Evolutionary conservation across 1,139 yeast species (phyloP).

Genomic region (Dujonia santamariae): DNA sequence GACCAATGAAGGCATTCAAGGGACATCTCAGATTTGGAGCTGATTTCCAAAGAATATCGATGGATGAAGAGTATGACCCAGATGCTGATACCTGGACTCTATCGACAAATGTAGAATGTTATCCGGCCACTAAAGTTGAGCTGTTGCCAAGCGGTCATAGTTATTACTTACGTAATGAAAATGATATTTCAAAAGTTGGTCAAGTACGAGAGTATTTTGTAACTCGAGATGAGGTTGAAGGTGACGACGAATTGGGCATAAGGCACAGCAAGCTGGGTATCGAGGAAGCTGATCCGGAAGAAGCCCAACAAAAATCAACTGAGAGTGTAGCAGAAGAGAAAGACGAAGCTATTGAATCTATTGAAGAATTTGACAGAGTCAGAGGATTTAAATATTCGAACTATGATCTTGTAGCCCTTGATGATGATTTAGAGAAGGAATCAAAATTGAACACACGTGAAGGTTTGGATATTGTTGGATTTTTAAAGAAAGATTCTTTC

Average conservation of each 20-base stretch:
- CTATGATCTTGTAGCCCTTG: slow-evolving; percentile 32
- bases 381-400: slow-evolving; percentile 70
- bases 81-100: slow-evolving; percentile 14
- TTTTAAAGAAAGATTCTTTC: slow-evolving; percentile 41
- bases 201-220: slow-evolving; percentile 6
- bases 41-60: slow-evolving; percentile 10
- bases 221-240: not conserved
- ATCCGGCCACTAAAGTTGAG: slow-evolving; percentile 58
- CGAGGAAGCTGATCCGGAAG: slow-evolving; percentile 17
- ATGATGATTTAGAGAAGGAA: slow-evolving; percentile 41
- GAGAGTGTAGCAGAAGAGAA: slow-evolving; percentile 2
- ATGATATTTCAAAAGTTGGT: slow-evolving; percentile 3
- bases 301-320: slow-evolving; percentile 12
- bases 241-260: not conserved
- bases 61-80: slow-evolving; percentile 10
- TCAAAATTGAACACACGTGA: slow-evolving; percentile 42
- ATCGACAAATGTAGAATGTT: slow-evolving; percentile 58
- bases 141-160: slow-evolving; percentile 29
- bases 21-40: slow-evolving; percentile 43
- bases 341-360: slow-evolving; percentile 13
- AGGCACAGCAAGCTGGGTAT: slow-evolving; percentile 8
- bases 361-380: slow-evolving; percentile 18
- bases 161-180: slow-evolving; percentile 16
- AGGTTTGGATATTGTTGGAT: slow-evolving; percentile 65
- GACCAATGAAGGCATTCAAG: slow-evolving; percentile 33